phyloP scores from a whole-genome alignment of 495 filamentous ascomycete genomes.

The Xylaria cubensis region DNA sequence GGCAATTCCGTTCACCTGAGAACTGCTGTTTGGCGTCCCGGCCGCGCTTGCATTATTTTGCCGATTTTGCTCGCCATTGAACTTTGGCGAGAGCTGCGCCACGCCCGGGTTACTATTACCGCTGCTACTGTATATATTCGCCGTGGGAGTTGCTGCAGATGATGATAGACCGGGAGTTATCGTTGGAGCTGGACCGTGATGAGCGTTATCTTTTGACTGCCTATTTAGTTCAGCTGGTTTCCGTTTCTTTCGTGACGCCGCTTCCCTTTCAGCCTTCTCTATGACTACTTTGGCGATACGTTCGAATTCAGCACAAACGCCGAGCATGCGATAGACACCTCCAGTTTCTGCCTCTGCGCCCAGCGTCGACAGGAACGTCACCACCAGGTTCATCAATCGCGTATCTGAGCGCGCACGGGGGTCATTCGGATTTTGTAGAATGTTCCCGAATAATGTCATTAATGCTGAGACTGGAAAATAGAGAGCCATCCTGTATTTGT shows the following conservation, averaged over 20 bases:
- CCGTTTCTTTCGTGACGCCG: slow-evolving; percentile 77
- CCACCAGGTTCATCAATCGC: slow-evolving; percentile 88
- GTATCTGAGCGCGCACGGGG: slow-evolving; percentile 86
- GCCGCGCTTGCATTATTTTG: slow-evolving; percentile 35
- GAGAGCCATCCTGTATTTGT: slow-evolving; percentile 76
- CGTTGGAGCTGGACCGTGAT: slow-evolving; percentile 17
- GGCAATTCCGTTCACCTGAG: slow-evolving; percentile 36
- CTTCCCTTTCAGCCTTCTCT: slow-evolving; percentile 86
- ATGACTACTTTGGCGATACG: slow-evolving; percentile 91
- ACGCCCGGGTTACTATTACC: slow-evolving; percentile 28
- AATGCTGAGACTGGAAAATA: slow-evolving; percentile 97
- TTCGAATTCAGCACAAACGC: slow-evolving; percentile 92
- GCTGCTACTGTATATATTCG: slow-evolving; percentile 34
- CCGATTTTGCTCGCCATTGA: slow-evolving; percentile 48
- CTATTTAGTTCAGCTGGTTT: slow-evolving; percentile 63
- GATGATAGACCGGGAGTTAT: slow-evolving; percentile 33
- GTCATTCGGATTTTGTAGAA: slow-evolving; percentile 94
- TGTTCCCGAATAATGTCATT: slow-evolving; percentile 95
- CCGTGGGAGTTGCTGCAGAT: slow-evolving; percentile 40
- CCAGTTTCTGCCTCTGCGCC: slow-evolving; percentile 82
- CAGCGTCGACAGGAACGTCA: slow-evolving; percentile 77
- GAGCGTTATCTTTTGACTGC: slow-evolving; percentile 30
- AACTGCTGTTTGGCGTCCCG: slow-evolving; percentile 5
- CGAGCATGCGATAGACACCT: slow-evolving; percentile 89
- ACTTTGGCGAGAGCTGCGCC: slow-evolving; percentile 49